These are phyloP conservation scores for Fusarium xyrophilum DNA, from an alignment of 2,329 filamentous ascomycete species.

Conservation along the genomic window DNA sequence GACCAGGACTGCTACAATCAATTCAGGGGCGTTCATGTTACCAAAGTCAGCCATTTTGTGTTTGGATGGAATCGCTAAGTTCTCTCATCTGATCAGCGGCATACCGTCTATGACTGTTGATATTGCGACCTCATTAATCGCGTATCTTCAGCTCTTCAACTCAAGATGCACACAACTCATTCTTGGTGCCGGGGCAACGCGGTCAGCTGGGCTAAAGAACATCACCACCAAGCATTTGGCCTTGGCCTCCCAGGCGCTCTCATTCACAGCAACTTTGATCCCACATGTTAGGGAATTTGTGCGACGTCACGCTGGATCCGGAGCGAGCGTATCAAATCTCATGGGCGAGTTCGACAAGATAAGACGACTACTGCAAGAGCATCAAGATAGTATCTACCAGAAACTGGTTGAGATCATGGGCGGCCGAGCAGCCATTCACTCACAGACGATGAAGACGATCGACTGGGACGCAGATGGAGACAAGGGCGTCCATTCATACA, in stretches of 20 bases:
- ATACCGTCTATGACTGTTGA: constrained; percentile 91
- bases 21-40: constrained; percentile 84
- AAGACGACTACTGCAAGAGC: constrained; percentile 82
- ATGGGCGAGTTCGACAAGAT: constrained; percentile 91
- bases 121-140: constrained; percentile 77
- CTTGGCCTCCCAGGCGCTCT: constrained; percentile 85
- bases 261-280: constrained; percentile 85
- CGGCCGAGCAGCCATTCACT: constrained; percentile 74
- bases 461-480: constrained; percentile 70
- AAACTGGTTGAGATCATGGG: constrained; percentile 95
- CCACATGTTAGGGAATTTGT: constrained; percentile 93
- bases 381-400: constrained; percentile 88
- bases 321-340: constrained; percentile 60
- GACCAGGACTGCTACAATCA: constrained; percentile 75
- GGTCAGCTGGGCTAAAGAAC: constrained; percentile 88
- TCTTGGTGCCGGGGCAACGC: constrained; percentile 88
- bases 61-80: constrained; percentile 80
- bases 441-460: constrained; percentile 75
- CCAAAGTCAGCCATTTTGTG: constrained; percentile 84
- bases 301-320: constrained; percentile 71
- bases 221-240: constrained; percentile 96
- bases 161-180: constrained; percentile 96
- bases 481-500: constrained; percentile 68
- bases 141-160: constrained; percentile 93
- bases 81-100: constrained; percentile 80